Evolutionary conservation across 2,329 filamentous ascomycete genomes (phyloP).

Genomic region (Coniochaeta sp.): DNA sequence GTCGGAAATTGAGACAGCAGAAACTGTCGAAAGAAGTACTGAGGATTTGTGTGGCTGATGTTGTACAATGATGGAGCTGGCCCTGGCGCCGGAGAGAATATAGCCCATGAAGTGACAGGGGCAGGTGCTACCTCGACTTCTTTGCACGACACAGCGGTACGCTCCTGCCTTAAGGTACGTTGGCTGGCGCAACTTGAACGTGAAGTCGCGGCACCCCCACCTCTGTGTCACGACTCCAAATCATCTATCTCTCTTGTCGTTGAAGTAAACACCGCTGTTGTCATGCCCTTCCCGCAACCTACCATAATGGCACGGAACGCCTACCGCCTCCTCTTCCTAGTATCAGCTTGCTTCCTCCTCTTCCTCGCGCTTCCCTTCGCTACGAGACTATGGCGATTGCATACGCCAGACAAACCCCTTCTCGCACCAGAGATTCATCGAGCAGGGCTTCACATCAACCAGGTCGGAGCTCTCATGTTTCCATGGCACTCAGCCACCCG

Average conservation of each 20-base stretch:
- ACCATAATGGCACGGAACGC: slow-evolving; percentile 8
- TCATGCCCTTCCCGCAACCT: not conserved
- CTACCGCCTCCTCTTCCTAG: slow-evolving; percentile 12
- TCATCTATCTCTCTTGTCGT: not conserved
- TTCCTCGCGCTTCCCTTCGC: slow-evolving; percentile 14
- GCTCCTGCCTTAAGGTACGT: too few species aligned
- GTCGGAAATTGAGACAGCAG: too few species aligned
- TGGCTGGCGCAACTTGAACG: too few species aligned
- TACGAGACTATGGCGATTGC: slow-evolving; percentile 20
- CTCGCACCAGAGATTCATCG: slow-evolving; percentile 24
- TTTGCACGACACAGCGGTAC: too few species aligned
- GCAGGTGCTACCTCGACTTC: too few species aligned
- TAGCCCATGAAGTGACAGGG: too few species aligned
- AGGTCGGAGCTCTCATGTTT: slow-evolving; percentile 25
- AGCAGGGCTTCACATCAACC: slow-evolving; percentile 22
- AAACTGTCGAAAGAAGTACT: too few species aligned
- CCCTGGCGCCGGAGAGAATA: too few species aligned
- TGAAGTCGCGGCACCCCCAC: too few species aligned
- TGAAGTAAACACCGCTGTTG: not conserved
- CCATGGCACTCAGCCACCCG: slow-evolving; percentile 15
- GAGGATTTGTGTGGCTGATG: too few species aligned
- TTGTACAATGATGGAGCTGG: too few species aligned
- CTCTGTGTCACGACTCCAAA: not conserved
- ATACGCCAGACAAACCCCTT: slow-evolving; percentile 26
- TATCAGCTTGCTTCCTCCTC: slow-evolving; percentile 14